phyloP scores from a whole-genome alignment of 148 eudicot species.

The Linanthus parryae region DNA sequence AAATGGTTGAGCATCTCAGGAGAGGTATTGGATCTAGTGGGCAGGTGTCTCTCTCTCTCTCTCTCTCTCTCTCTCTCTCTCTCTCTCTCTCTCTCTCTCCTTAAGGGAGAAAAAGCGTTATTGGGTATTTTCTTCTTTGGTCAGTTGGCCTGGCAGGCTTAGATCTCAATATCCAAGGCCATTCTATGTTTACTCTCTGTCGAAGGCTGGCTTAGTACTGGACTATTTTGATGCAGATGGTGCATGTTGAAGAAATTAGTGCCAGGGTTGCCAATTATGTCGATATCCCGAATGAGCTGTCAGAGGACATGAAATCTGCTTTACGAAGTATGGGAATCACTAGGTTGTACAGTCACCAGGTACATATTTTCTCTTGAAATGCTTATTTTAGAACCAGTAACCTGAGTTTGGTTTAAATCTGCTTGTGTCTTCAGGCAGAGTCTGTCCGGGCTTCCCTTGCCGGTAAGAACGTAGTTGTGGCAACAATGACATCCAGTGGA shows the following conservation, averaged over 20 bases:
- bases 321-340: slow-evolving; percentile 57
- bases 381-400: not conserved
- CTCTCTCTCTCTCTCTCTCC: not conserved
- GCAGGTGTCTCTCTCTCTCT: slow-evolving; percentile 47
- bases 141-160: not conserved
- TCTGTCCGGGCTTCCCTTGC: slow-evolving; percentile 81
- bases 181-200: not conserved
- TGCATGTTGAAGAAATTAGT: slow-evolving; percentile 73
- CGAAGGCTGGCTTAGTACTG: slow-evolving; percentile 1
- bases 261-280: slow-evolving; percentile 56
- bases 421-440: slow-evolving; percentile 49
- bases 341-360: slow-evolving; percentile 92
- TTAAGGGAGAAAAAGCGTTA: no score
- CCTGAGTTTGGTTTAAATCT: slow-evolving; percentile 1
- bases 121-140: not conserved
- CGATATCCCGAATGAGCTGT: slow-evolving; percentile 67
- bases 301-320: slow-evolving; percentile 50
- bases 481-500: slow-evolving; percentile 98
- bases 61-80: not conserved
- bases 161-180: not conserved
- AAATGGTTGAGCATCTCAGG: slow-evolving; percentile 78
- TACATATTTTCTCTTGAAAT: slow-evolving; percentile 12
- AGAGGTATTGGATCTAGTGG: slow-evolving; percentile 66
- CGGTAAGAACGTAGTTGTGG: slow-evolving; percentile 76
- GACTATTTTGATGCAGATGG: slow-evolving; percentile 48